Evolutionary conservation across 257 asterid genomes (phyloP).

Genomic region (Nicotiana knightiana): DNA sequence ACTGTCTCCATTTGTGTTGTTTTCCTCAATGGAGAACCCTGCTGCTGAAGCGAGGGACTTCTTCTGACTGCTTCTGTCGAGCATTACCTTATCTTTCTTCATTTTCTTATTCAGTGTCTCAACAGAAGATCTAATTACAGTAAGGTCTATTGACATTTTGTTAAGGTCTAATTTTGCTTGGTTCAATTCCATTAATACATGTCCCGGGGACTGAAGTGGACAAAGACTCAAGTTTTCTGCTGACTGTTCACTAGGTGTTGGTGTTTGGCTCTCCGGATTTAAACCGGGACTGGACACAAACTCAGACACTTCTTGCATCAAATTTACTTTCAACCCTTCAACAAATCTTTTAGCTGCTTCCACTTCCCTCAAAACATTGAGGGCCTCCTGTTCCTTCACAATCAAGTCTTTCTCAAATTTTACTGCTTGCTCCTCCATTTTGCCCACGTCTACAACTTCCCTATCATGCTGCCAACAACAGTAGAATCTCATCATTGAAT

Average conservation of each 20-base stretch:
- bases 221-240: conserved; percentile 20
- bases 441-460: conserved; percentile 34
- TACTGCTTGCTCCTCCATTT: conserved; percentile 53
- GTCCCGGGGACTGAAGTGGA: conserved; percentile 41
- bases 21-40: conserved; percentile 11
- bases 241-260: conserved; percentile 8
- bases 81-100: conserved; percentile 35
- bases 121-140: conserved; percentile 70
- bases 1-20: not conserved
- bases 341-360: conserved; percentile 61
- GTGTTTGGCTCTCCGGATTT: conserved; percentile 14
- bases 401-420: conserved; percentile 59
- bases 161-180: conserved; percentile 63
- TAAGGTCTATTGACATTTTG: conserved; percentile 64
- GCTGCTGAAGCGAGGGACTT: conserved; percentile 15
- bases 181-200: conserved; percentile 52
- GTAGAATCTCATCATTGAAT: not conserved
- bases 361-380: conserved; percentile 50
- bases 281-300: conserved; percentile 30
- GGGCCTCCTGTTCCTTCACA: conserved; percentile 56
- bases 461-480: conserved; percentile 28
- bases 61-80: conserved; percentile 19
- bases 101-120: conserved; percentile 67
- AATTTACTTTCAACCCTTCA: conserved; percentile 42
- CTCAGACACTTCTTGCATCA: conserved; percentile 48